Base-by-base conservation (phyloP, 2,329 filamentous ascomycete genomes). In the Ophiognomonia clavigignenti-juglandacearum region DNA sequence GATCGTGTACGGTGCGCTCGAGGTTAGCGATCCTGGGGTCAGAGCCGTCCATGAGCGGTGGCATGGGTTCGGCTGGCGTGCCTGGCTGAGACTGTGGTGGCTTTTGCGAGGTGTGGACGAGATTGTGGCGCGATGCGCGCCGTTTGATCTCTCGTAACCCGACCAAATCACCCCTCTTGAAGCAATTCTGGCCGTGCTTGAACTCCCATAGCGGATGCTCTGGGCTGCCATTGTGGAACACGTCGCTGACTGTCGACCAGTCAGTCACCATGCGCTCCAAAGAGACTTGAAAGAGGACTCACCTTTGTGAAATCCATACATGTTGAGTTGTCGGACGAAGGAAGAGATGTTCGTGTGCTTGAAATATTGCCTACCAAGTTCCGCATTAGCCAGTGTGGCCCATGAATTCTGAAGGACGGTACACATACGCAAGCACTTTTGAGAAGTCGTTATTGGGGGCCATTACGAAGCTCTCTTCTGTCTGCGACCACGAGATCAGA, bases 251-350 rank as follows among this genome's bases (percentile, higher is more conserved):
- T 96, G 59, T 6, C 18, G 36, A 35, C 10, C 35, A 45, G 50
- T 64, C 42, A 62, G 57, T 56, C 43, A 55, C 52, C 34, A 44
- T 48, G 45, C 19, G 22, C 18, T 23, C 11, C 36, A 6, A 39
- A 51, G 43, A 37, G 32, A 27, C 34, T 6, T 24, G 19, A 14
- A 32, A 38, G 35, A 43, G 19, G 18, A 59, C 63, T 39, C 57
- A 95, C 91, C 91, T 86, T 98, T 98, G 65, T 98, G 93, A 67
- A 98, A 98, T 6, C 93, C 93, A 59, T 98, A 98, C 93, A 98
- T 98, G 64, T 98, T 98, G 42, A 98, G 71, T 69, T 98, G 93
- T 40, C 93, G 83, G 41, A 98, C 93, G 65, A 98, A 98, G 1
- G 93, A 97, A 10, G 93, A 97, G 52, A 97, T 96, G 62, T 98